Evolutionary conservation across 108 stramenopile species (phyloP).

Genomic region (Discostella pseudostelligera): DNA sequence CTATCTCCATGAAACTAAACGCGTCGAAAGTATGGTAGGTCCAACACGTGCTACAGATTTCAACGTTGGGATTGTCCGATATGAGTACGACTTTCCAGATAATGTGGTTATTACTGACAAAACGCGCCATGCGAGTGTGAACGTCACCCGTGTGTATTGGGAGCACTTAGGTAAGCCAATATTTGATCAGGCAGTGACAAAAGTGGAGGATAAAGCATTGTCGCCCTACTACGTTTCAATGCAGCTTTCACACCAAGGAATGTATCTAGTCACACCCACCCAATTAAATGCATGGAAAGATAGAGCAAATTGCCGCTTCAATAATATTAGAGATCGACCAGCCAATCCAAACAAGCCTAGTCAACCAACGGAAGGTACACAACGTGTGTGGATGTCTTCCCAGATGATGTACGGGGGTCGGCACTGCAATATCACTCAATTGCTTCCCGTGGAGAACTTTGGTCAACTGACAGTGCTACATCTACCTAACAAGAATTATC

Average conservation of each 20-base stretch:
- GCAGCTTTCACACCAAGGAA: constrained; percentile 85
- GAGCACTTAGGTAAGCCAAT: constrained; percentile 64
- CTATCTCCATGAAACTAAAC: constrained; percentile 73
- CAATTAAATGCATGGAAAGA: constrained; percentile 77
- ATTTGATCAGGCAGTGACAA: constrained; percentile 55
- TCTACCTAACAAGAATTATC: constrained; percentile 88
- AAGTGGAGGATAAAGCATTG: constrained; percentile 40
- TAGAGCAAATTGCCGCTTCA: constrained; percentile 60
- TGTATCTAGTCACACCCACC: constrained; percentile 73
- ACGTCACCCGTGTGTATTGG: constrained; percentile 87
- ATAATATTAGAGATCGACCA: constrained; percentile 67
- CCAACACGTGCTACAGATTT: constrained; percentile 49
- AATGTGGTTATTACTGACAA: constrained; percentile 84
- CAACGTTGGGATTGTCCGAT: constrained; percentile 86
- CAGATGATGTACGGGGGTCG: constrained; percentile 72
- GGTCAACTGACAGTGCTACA: constrained; percentile 78
- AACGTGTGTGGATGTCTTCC: constrained; percentile 83
- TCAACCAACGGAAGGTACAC: constrained; percentile 83
- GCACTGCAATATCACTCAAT: constrained; percentile 76
- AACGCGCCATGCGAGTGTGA: constrained; percentile 79
- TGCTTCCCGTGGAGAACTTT: constrained; percentile 70
- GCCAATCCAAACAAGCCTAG: constrained; percentile 47
- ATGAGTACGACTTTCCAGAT: constrained; percentile 86
- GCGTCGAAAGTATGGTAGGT: constrained; percentile 55
- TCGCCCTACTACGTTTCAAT: constrained; percentile 65